Conservation (phyloP, 108 stramenopile genomes). For the Chaetoceros tenuissimus region DNA sequence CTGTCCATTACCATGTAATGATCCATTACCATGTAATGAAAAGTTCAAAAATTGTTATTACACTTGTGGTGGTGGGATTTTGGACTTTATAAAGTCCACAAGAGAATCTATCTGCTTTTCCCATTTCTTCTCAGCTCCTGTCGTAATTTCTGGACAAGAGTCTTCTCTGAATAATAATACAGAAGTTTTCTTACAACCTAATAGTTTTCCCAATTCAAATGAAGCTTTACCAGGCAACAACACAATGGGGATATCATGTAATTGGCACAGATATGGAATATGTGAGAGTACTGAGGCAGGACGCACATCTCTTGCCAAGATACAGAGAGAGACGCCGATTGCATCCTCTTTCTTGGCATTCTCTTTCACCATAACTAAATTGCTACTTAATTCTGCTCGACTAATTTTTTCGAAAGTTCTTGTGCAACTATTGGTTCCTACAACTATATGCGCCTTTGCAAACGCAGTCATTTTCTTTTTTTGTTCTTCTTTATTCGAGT, state of each 20-base stretch:
- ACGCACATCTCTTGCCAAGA: constrained; percentile 48
- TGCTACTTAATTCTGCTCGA: background rate
- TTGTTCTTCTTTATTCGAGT: background rate
- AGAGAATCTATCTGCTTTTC: constrained; percentile 34
- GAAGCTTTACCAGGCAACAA: constrained; percentile 61
- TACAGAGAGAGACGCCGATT: constrained; percentile 23
- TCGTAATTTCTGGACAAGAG: background rate
- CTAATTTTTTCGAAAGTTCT: constrained; percentile 27
- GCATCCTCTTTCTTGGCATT: background rate
- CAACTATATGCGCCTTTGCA: constrained; percentile 13
- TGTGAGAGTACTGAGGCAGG: constrained; percentile 53
- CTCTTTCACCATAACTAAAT: background rate
- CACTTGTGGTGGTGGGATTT: constrained; percentile 12
- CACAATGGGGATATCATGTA: constrained; percentile 24
- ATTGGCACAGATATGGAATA: constrained; percentile 31
- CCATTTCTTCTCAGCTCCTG: constrained; percentile 12
- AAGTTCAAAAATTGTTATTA: background rate
- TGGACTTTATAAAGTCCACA: constrained; percentile 25
- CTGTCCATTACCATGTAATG: no score
- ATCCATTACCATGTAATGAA: no score
- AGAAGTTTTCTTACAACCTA: constrained; percentile 36
- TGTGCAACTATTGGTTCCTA: constrained; percentile 65
- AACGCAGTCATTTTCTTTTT: background rate
- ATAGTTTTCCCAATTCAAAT: constrained; percentile 38
- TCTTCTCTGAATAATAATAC: constrained; percentile 30